Evolutionary conservation across 1,284 basidiomycete genomes (phyloP).

Genomic region (Veloporphyrellus conicus): DNA sequence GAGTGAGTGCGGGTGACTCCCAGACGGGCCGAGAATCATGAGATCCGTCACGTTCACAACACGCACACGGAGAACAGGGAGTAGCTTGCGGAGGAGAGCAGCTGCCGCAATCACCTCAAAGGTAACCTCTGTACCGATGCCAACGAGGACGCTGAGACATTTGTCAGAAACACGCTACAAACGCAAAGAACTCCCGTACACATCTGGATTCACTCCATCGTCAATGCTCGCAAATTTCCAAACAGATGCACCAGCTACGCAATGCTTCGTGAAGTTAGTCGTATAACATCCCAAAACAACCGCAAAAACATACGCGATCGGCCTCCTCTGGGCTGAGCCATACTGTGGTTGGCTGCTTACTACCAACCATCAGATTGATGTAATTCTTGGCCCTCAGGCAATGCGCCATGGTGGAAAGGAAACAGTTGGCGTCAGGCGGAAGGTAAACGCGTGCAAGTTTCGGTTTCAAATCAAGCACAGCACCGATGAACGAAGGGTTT

Average conservation of each 20-base stretch:
- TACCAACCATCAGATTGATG: conserved; percentile 81
- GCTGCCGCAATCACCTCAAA: conserved; percentile 78
- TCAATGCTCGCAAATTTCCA: conserved; percentile 76
- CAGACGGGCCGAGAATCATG: conserved; percentile 68
- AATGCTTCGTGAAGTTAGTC: conserved; percentile 47
- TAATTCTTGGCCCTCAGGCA: conserved; percentile 81
- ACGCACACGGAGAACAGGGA: conserved; percentile 65
- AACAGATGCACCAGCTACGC: conserved; percentile 68
- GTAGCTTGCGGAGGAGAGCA: conserved; percentile 61
- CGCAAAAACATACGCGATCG: conserved; percentile 40
- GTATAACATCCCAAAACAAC: background rate
- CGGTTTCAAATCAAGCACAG: conserved; percentile 74
- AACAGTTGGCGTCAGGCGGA: conserved; percentile 86
- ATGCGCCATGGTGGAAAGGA: conserved; percentile 76
- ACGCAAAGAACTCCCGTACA: conserved; percentile 38
- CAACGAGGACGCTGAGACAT: conserved; percentile 57
- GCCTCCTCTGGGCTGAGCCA: conserved; percentile 68
- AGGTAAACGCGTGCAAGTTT: conserved; percentile 77
- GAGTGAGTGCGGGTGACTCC: conserved; percentile 76
- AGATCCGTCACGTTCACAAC: conserved; percentile 81
- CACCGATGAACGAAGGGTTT: conserved; percentile 82
- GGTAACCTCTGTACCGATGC: conserved; percentile 72
- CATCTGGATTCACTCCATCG: conserved; percentile 60
- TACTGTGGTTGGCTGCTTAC: conserved; percentile 73
- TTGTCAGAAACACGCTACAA: background rate